Conservation (phyloP, 495 filamentous ascomycete species). For the Xeromyces bisporus region DNA sequence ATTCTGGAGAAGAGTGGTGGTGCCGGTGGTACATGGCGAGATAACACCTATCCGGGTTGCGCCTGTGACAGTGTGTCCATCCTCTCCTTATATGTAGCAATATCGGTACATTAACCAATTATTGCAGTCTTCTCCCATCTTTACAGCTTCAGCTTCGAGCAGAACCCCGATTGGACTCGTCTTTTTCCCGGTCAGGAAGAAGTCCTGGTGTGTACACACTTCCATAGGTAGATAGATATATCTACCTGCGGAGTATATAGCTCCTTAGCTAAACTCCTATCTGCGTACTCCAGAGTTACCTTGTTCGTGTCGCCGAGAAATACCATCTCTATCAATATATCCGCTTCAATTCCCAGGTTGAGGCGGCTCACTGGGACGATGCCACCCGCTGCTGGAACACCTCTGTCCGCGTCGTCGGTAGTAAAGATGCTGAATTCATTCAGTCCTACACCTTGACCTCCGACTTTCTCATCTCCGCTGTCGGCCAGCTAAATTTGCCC, state of each 20-base stretch:
- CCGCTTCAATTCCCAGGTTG: constrained; percentile 35
- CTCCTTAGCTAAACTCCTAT: too few species aligned
- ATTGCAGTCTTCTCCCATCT: constrained; percentile 25
- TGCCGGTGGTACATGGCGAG: constrained; percentile 39
- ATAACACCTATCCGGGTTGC: constrained; percentile 37
- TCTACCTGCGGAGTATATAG: too few species aligned
- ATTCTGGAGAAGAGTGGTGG: constrained; percentile 37
- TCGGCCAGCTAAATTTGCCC: constrained; percentile 46
- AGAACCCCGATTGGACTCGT: constrained; percentile 44
- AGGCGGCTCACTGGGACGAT: constrained; percentile 41
- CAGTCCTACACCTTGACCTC: constrained; percentile 28
- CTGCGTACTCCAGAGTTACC: too few species aligned
- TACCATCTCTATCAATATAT: constrained; percentile 40
- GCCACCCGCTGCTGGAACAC: constrained; percentile 36
- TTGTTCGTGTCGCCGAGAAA: constrained; percentile 39
- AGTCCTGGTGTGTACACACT: constrained; percentile 36
- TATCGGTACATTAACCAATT: neutral
- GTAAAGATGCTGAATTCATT: constrained; percentile 29
- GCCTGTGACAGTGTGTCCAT: constrained; percentile 30
- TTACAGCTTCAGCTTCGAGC: constrained; percentile 53
- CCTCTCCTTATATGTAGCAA: neutral
- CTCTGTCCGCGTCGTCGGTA: constrained; percentile 22
- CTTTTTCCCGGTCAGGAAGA: constrained; percentile 49
- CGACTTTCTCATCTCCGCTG: constrained; percentile 45
- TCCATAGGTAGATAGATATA: too few species aligned